These are phyloP conservation scores for Heritiera fomes DNA, from an alignment of 345 rosid species.

Conservation along the genomic window DNA sequence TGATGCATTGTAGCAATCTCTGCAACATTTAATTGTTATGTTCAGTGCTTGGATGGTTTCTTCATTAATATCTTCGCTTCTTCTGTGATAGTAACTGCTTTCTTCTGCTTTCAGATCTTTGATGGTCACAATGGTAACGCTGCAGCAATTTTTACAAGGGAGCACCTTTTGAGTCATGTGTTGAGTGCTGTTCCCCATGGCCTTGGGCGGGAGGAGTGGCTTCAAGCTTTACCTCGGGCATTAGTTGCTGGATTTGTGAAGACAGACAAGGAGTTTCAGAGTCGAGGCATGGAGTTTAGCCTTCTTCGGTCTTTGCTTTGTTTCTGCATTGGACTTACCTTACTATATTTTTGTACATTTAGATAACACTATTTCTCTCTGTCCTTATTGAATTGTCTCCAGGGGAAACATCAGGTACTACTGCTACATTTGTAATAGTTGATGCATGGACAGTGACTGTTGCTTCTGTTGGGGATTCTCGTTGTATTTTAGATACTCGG, in stretches of 20 bases:
- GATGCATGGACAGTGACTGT: conserved; percentile 96
- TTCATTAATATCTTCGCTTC: background rate
- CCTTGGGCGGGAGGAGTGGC: conserved; percentile 82
- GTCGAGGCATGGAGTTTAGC: conserved; percentile 50
- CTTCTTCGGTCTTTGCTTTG: conserved; percentile 10
- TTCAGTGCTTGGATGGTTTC: background rate
- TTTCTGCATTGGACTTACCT: conserved; percentile 3
- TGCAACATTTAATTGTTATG: background rate
- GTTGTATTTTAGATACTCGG: conserved; percentile 76
- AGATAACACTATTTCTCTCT: conserved; percentile 19
- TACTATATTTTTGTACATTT: background rate
- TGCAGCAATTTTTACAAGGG: conserved; percentile 79
- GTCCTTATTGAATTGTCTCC: conserved; percentile 24
- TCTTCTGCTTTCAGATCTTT: conserved; percentile 55
- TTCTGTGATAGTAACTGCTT: background rate
- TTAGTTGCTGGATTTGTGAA: conserved; percentile 91
- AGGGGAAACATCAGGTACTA: conserved; percentile 96
- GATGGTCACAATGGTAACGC: conserved; percentile 97
- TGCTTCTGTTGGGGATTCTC: conserved; percentile 94
- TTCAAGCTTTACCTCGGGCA: conserved; percentile 84
- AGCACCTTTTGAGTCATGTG: conserved; percentile 67
- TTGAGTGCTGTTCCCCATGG: conserved; percentile 72
- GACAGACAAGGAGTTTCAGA: conserved; percentile 94
- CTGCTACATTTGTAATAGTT: conserved; percentile 85
- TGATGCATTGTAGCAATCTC: background rate